Percentiles rank a stretch among this genome's conserved stretches.
These are phyloP conservation scores for Pleurotus salmoneostramineus DNA, from an alignment of 768 basidiomycete genomes.

Conservation along the genomic window DNA sequence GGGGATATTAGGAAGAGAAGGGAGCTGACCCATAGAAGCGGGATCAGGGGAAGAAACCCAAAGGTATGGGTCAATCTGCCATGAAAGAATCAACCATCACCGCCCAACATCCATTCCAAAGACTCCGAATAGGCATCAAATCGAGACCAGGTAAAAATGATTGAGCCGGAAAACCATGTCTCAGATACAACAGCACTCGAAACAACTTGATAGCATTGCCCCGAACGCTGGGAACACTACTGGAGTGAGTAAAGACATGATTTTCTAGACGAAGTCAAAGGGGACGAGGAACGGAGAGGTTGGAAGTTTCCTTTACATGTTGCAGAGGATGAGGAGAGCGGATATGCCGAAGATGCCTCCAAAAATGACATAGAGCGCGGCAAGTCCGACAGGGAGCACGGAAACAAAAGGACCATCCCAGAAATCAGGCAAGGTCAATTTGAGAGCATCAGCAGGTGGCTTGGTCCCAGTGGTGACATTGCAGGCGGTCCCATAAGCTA, in stretches of 20 bases:
- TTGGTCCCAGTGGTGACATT: constrained; percentile 26
- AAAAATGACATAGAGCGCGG: constrained; percentile 38
- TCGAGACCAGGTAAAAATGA: neutral
- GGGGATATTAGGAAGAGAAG: neutral
- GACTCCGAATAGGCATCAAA: neutral
- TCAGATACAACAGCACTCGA: neutral
- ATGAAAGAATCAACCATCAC: neutral
- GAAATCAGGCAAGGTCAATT: constrained; percentile 38
- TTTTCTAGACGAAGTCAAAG: neutral
- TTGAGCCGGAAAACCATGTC: neutral
- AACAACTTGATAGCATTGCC: neutral
- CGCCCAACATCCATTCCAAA: neutral
- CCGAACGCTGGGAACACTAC: neutral
- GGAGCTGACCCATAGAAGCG: neutral
- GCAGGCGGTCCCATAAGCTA: constrained; percentile 59
- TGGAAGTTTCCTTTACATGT: constrained; percentile 29
- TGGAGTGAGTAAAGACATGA: neutral
- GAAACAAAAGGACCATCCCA: constrained; percentile 60
- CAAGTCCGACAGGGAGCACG: constrained; percentile 38
- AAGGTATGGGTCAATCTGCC: neutral
- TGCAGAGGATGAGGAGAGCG: constrained; percentile 49
- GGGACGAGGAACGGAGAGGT: neutral
- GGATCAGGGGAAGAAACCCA: neutral
- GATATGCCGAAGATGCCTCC: constrained; percentile 46
- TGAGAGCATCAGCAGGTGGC: constrained; percentile 31